Conservation (phyloP, 2,329 filamentous ascomycete genomes). For the Beauveria brongniartii region DNA sequence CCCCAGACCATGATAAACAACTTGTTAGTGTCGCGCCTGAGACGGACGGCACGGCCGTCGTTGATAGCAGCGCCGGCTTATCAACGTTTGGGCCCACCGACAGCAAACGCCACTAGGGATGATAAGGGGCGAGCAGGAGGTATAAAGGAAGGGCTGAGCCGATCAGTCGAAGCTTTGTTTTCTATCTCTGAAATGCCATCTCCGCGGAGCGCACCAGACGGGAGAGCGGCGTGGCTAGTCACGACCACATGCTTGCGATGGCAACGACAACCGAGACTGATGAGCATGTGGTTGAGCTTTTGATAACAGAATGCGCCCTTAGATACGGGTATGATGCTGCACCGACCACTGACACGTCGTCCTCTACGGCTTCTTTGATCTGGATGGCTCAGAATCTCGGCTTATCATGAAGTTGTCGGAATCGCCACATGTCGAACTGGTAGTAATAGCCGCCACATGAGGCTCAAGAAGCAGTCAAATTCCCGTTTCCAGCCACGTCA, state of each 20-base stretch:
- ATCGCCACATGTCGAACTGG: neutral
- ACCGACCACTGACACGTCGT: neutral
- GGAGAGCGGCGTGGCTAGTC: neutral
- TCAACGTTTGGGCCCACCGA: conserved; percentile 2
- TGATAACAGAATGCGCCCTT: neutral
- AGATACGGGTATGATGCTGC: neutral
- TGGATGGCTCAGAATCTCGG: neutral
- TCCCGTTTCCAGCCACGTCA: no score
- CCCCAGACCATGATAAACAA: neutral
- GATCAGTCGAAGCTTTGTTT: neutral
- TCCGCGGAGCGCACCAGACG: conserved; percentile 10
- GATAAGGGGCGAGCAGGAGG: neutral
- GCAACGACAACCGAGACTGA: neutral
- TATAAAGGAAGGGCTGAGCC: conserved; percentile 1
- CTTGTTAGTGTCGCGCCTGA: neutral
- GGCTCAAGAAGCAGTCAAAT: neutral
- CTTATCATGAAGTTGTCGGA: neutral
- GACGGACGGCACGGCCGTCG: neutral
- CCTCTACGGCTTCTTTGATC: neutral
- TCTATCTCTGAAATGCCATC: conserved; percentile 14
- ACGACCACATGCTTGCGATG: neutral
- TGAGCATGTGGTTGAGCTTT: neutral
- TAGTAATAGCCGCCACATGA: neutral
- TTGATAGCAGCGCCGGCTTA: neutral
- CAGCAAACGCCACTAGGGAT: neutral